Percentiles rank a stretch among this genome's conserved stretches.
phyloP scores from a whole-genome alignment of 768 basidiomycete species.

The Hygrophoropsis aurantiaca region DNA sequence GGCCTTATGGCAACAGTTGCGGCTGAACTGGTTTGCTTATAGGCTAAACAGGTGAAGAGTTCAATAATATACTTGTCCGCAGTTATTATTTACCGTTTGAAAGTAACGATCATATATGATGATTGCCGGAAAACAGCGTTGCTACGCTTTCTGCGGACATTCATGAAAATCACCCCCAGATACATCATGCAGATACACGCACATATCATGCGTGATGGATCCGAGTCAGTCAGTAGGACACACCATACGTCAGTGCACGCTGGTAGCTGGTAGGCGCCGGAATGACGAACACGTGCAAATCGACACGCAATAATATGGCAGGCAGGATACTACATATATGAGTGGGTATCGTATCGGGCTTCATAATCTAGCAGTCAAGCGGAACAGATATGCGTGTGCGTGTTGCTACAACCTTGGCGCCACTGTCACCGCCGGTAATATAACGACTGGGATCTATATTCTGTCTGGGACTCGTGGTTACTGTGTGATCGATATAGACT shows the following conservation, averaged over 20 bases:
- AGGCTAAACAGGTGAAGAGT: neutral
- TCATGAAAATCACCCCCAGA: no score
- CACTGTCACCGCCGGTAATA: conserved; percentile 5
- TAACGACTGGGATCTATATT: conserved; percentile 8
- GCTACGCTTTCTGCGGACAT: no score
- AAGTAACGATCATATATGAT: no score
- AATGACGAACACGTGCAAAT: no score
- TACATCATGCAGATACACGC: no score
- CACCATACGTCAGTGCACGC: no score
- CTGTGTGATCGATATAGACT: conserved; percentile 6
- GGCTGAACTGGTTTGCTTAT: neutral
- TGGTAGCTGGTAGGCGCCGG: no score
- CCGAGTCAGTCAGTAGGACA: no score
- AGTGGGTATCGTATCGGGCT: conserved; percentile 6
- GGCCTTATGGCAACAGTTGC: neutral
- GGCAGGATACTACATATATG: neutral
- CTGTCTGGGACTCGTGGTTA: conserved; percentile 1
- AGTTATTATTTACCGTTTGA: no score
- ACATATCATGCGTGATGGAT: no score
- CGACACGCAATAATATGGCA: conserved; percentile 1
- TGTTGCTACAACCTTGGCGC: conserved; percentile 6
- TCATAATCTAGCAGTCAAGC: neutral
- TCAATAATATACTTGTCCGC: no score
- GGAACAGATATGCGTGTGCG: conserved; percentile 5
- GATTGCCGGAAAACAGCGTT: no score